These are phyloP conservation scores for Sclerotinia spermophila DNA, from an alignment of 2,329 filamentous ascomycete species.

Conservation along the genomic window DNA sequence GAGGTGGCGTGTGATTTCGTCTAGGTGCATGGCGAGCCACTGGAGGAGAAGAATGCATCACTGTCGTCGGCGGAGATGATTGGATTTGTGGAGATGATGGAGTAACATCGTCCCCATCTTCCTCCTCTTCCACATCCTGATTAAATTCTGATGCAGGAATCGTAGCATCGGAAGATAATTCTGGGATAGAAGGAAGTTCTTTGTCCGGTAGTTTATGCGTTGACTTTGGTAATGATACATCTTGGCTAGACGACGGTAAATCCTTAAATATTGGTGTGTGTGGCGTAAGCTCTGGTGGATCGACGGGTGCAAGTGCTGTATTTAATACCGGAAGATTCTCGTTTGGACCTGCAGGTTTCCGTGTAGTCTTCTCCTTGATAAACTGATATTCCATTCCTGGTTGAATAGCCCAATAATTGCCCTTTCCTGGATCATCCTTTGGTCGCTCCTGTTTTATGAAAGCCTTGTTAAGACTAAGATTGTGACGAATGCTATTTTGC, in stretches of 20 bases:
- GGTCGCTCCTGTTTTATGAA: constrained; percentile 94
- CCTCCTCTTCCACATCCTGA: constrained; percentile 50
- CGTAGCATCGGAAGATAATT: constrained; percentile 74
- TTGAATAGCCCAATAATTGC: constrained; percentile 94
- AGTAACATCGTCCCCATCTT: constrained; percentile 22
- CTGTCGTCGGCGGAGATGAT: constrained; percentile 66
- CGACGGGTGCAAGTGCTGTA: constrained; percentile 26
- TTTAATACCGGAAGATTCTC: constrained; percentile 45
- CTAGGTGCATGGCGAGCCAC: constrained; percentile 55
- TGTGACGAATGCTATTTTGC: constrained; percentile 99
- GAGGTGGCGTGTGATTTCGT: constrained; percentile 73
- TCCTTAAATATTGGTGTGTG: constrained; percentile 28
- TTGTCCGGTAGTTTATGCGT: constrained; percentile 26
- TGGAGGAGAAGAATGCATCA: constrained; percentile 89
- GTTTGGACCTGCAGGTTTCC: constrained; percentile 53
- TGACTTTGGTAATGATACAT: constrained; percentile 28
- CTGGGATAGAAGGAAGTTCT: constrained; percentile 37
- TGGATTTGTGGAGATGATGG: constrained; percentile 46
- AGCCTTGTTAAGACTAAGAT: constrained; percentile 92
- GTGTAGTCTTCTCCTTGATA: constrained; percentile 75
- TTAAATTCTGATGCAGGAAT: constrained; percentile 66
- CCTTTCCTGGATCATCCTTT: constrained; percentile 96
- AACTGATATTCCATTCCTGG: constrained; percentile 87
- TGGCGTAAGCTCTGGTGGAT: constrained; percentile 28
- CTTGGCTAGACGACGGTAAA: constrained; percentile 29